Conservation (phyloP, 352 stramenopile genomes). For the Phytophthora idaei region DNA sequence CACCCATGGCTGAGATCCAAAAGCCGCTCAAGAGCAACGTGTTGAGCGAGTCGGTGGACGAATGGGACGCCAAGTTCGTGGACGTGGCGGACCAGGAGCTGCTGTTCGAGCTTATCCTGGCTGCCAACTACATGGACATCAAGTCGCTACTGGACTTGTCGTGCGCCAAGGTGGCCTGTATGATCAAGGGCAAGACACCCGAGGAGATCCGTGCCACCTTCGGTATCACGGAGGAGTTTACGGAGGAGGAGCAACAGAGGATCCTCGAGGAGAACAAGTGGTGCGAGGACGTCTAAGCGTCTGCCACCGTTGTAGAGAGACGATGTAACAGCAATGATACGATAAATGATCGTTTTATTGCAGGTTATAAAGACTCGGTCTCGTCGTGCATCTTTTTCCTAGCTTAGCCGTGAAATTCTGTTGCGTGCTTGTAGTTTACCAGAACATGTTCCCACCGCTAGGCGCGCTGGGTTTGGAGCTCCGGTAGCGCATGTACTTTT, state of each 20-base stretch:
- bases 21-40: constrained; percentile 64
- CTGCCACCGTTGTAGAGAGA: neutral
- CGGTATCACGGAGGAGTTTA: constrained; percentile 64
- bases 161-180: constrained; percentile 61
- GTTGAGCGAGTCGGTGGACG: constrained; percentile 50
- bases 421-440: constrained; percentile 26
- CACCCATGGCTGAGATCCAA: constrained; percentile 63
- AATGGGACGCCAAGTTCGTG: constrained; percentile 68
- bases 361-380: constrained; percentile 8
- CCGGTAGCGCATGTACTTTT: constrained; percentile 67
- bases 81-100: constrained; percentile 53
- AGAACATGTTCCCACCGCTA: constrained; percentile 61
- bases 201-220: constrained; percentile 70
- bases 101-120: constrained; percentile 71
- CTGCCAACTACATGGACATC: constrained; percentile 77
- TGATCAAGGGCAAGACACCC: constrained; percentile 73
- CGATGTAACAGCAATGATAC: too few species aligned
- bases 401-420: neutral
- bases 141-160: constrained; percentile 64
- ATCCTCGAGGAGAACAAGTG: constrained; percentile 81
- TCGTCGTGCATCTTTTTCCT: constrained; percentile 7
- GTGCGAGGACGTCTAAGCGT: constrained; percentile 45
- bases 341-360: constrained; percentile 27
- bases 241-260: constrained; percentile 62
- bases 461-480: constrained; percentile 52